phyloP scores from a whole-genome alignment of 2,329 filamentous ascomycete species.

The Raffaelea deltoideospora region DNA sequence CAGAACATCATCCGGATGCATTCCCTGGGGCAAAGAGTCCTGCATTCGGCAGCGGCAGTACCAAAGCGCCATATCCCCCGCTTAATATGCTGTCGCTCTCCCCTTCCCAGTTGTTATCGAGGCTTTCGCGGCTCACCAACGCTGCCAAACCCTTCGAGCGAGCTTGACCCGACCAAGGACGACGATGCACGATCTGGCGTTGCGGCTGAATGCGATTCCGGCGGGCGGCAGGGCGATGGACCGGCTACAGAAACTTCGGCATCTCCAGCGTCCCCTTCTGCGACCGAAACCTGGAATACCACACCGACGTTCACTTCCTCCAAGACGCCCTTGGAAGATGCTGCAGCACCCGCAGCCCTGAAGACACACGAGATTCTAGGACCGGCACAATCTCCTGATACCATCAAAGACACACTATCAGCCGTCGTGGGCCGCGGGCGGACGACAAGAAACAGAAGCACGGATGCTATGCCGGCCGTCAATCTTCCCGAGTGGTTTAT shows the following conservation, averaged over 20 bases:
- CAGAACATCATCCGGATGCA: constrained; percentile 12
- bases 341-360: not conserved
- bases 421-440: constrained; percentile 14
- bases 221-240: no score
- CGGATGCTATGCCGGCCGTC: constrained; percentile 25
- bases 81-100: no score
- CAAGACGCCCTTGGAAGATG: no score
- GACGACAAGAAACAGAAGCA: not conserved
- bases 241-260: no score
- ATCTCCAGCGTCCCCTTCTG: no score
- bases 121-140: constrained; percentile 3
- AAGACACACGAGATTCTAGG: not conserved
- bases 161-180: not conserved
- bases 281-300: no score
- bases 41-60: constrained; percentile 8
- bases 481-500: constrained; percentile 43
- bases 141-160: constrained; percentile 3
- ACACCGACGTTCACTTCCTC: no score
- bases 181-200: not conserved
- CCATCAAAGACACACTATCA: constrained; percentile 7
- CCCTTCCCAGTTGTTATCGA: no score
- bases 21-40: constrained; percentile 12
- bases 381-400: not conserved
- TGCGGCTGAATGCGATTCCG: no score
- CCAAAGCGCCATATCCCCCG: no score